A percentile compares a stretch with the other conserved stretches of the same genome.
Evolutionary conservation across 1,139 yeast genomes (phyloP).

Genomic region (Suhomyces taliae): DNA sequence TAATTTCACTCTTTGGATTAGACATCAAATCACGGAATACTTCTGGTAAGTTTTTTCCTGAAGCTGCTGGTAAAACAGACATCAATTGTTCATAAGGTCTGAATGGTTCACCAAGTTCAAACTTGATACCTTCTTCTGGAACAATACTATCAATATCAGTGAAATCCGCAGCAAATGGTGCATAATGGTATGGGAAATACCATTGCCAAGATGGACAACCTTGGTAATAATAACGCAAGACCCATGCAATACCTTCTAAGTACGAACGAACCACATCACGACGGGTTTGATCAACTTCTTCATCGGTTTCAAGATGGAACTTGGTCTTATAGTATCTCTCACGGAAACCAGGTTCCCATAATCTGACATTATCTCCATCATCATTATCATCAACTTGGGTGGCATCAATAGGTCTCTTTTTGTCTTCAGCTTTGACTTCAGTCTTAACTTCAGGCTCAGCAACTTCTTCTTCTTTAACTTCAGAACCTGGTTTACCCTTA

Average conservation of each 20-base stretch:
- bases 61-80: conserved; percentile 97
- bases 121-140: conserved; percentile 58
- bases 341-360: conserved; percentile 87
- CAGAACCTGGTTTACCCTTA: conserved; percentile 35
- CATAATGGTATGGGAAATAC: conserved; percentile 97
- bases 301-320: conserved; percentile 57
- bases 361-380: conserved; percentile 56
- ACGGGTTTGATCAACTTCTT: conserved; percentile 56
- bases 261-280: conserved; percentile 69
- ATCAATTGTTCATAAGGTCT: conserved; percentile 93
- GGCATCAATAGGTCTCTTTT: conserved; percentile 1
- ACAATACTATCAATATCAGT: conserved; percentile 46
- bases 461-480: conserved; percentile 14
- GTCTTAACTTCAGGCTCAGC: conserved; percentile 1
- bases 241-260: conserved; percentile 97
- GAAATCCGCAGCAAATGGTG: conserved; percentile 95
- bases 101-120: conserved; percentile 77
- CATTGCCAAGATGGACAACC: conserved; percentile 99
- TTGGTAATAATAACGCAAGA: conserved; percentile 85
- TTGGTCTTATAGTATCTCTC: conserved; percentile 79
- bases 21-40: conserved; percentile 84
- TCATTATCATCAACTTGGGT: conserved; percentile 13
- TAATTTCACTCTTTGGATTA: conserved; percentile 74
- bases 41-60: conserved; percentile 86
- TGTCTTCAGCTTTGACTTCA: not conserved